Evolutionary conservation across 192 early-diverging fungal species (phyloP), one percentile per base, ranked within the genome.

Genomic region (Cetraspora pellucida): DNA sequence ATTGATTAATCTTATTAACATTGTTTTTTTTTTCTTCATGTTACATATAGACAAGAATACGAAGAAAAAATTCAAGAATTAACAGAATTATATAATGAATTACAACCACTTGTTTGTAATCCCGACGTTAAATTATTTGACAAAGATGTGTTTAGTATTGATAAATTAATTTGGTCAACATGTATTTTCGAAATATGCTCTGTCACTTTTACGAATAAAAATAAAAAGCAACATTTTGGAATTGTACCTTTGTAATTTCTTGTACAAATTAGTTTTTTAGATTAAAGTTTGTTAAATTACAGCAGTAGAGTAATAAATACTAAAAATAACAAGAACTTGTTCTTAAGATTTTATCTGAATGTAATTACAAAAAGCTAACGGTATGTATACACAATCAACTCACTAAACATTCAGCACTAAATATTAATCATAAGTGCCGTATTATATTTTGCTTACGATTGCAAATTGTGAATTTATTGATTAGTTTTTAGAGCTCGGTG

Each of bases 241-340:
- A 65, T 65, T 17, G 28, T 65, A 28, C 63, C 63, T 13, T 65
- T 65, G 8, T 65, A 65, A 65, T 37, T 37, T 37, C 37, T 37
- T 7, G 0, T 37, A n/a, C n/a, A 37, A 37, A 37, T 37, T 2
- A 6, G 7, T 37, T 37, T 37, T 37, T 37, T 37, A 37, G 37
- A 37, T 37, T 1, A 37, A 37, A 37, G 3, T 37, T n/a, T n/a
- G n/a, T 37, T 37, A 37, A 7, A 37, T 37, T 1, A 37, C 3
- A 37, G 3, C 7, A 37, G 3, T 37, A 37, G 1, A 37, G 37
- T 37, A 37, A 37, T 37, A 37, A 37, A 37, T 37, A n/a, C n/a
- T n/a, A n/a, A n/a, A n/a, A 37, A 0, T 37, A 37, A 37, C 1
- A 7, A 37, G 37, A 37, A 37, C 37, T 5, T 37, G 31, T 37